Conservation (phyloP, 495 filamentous ascomycete genomes). For the Geoglossum glabrum region DNA sequence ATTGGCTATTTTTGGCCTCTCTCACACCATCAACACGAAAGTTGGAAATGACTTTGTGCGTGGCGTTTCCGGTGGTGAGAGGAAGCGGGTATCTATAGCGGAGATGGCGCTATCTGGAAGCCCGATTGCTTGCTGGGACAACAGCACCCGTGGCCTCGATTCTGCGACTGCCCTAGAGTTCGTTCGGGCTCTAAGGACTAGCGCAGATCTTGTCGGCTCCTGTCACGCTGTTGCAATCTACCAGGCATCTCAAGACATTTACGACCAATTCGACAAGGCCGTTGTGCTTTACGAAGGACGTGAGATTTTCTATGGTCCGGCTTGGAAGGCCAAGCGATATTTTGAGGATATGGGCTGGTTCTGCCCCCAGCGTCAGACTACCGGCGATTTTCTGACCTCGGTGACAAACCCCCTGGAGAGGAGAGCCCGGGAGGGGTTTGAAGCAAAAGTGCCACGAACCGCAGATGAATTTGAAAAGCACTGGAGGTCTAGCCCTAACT, state of each 20-base stretch:
- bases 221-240: conserved; percentile 68
- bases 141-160: conserved; percentile 63
- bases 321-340: conserved; percentile 34
- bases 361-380: conserved; percentile 40
- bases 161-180: conserved; percentile 70
- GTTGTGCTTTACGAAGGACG: conserved; percentile 46
- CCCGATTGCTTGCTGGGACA: conserved; percentile 68
- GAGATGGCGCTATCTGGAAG: conserved; percentile 37
- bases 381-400: conserved; percentile 48
- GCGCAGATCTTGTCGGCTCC: conserved; percentile 41
- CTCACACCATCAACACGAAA: conserved; percentile 45
- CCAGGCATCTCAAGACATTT: conserved; percentile 58
- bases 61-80: conserved; percentile 53
- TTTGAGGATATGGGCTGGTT: conserved; percentile 44
- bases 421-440: conserved; percentile 34
- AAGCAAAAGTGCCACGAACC: conserved; percentile 36
- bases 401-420: conserved; percentile 44
- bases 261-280: conserved; percentile 51
- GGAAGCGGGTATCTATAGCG: conserved; percentile 50
- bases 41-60: conserved; percentile 46
- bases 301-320: conserved; percentile 41
- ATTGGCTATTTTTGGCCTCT: conserved; percentile 60
- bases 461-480: conserved; percentile 33
- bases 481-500: conserved; percentile 28
- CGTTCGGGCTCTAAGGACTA: conserved; percentile 42